Evolutionary conservation across 1,139 yeast genomes (phyloP).

Genomic region (Kodamaea anthophila): DNA sequence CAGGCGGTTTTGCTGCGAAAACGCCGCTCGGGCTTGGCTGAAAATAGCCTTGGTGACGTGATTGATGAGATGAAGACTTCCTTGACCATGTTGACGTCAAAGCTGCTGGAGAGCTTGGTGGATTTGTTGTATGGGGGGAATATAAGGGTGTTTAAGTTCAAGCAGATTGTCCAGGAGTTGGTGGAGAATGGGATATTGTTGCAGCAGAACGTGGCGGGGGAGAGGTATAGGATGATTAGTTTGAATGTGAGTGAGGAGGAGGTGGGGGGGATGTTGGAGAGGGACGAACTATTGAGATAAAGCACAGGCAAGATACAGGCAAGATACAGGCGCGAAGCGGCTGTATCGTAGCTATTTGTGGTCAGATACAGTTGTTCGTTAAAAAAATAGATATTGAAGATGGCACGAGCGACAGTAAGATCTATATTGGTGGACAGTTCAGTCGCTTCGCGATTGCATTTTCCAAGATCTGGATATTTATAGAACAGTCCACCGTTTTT

Average conservation of each 20-base stretch:
- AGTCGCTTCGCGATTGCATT: too few species aligned
- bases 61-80: conserved; percentile 64
- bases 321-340: not conserved
- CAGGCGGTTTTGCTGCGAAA: conserved; percentile 60
- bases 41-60: conserved; percentile 67
- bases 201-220: conserved; percentile 63
- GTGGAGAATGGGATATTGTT: conserved; percentile 72
- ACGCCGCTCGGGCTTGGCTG: conserved; percentile 66
- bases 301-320: not conserved
- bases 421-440: too few species aligned
- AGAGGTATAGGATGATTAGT: conserved; percentile 57
- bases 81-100: conserved; percentile 23
- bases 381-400: too few species aligned
- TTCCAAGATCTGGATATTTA: too few species aligned
- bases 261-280: conserved; percentile 45
- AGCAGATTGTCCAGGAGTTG: conserved; percentile 54
- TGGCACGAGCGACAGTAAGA: too few species aligned
- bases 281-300: conserved; percentile 1
- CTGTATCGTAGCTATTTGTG: too few species aligned
- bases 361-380: too few species aligned
- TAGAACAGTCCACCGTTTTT: too few species aligned
- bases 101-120: conserved; percentile 15
- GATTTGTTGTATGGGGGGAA: conserved; percentile 29
- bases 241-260: conserved; percentile 70
- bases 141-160: conserved; percentile 41